A percentile compares a stretch with the other conserved stretches of the same genome.
Conservation (phyloP, 305 asterid genomes). For the Solanum hybrid region DNA sequence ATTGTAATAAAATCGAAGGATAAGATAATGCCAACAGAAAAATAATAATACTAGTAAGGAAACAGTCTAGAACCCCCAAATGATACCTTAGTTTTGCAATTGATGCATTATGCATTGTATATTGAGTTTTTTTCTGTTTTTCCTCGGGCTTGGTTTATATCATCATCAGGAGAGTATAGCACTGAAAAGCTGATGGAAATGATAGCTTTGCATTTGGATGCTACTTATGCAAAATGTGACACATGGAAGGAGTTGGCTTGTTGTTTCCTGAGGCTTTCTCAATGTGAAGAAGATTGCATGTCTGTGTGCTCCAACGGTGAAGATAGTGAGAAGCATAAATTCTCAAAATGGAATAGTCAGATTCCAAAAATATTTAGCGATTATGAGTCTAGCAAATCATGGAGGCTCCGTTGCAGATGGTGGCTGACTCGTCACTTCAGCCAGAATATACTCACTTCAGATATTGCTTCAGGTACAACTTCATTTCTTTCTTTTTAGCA, state of each 20-base stretch:
- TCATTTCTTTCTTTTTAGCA: neutral
- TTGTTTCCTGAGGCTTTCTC: constrained; percentile 52
- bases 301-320: constrained; percentile 39
- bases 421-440: constrained; percentile 73
- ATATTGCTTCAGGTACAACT: constrained; percentile 53
- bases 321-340: constrained; percentile 15
- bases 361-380: constrained; percentile 46
- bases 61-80: neutral
- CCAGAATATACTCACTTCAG: constrained; percentile 33
- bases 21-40: neutral
- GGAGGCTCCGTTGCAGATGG: constrained; percentile 85
- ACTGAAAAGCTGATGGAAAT: constrained; percentile 55
- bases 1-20: neutral
- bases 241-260: constrained; percentile 70
- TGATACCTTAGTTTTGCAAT: neutral
- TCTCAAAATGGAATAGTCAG: constrained; percentile 19
- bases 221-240: constrained; percentile 39
- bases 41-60: neutral
- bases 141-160: constrained; percentile 3
- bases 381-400: constrained; percentile 31
- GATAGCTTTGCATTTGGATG: constrained; percentile 77
- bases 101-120: neutral
- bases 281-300: constrained; percentile 50
- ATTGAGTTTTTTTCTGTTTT: neutral
- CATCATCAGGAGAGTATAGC: constrained; percentile 55